Base-by-base conservation (phyloP, 768 basidiomycete genomes). In the Rhodotorula graminis region DNA sequence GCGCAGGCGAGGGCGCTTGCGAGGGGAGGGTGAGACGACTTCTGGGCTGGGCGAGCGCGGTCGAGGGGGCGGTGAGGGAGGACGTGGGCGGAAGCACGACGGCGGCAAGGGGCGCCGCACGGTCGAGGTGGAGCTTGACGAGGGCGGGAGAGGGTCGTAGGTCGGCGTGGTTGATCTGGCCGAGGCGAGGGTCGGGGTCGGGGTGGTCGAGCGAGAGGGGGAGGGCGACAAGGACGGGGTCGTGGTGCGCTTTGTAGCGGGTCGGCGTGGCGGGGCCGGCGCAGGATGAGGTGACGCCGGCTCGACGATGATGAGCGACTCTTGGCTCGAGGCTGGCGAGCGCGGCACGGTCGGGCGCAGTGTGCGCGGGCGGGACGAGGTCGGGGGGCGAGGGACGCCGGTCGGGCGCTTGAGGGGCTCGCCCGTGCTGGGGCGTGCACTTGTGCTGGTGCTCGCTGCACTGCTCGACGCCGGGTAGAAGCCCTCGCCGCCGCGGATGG, bases 311-410 rank as follows among this genome's bases (percentile, higher is more conserved):
- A 58, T 33, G 33, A 29, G n/a, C 10, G 44, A 46, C 27, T 65
- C 64, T 15, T 44, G 55, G 42, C n/a, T 31, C 29, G 53, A 65
- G 6, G 55, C 55, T 9, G 55, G 47, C 18, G 64, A 57, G 6
- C 33, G 19, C 1, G 64, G 16, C 21, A 56, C 53, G 46, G 50
- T 40, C 40, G 37, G 33, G 2, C 33, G 27, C 11, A 23, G 61
- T 25, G 33, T 18, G 63, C 52, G 8, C 25, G 16, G 5, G 40
- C 27, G 9, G 53, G 53, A 29, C 18, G 63, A 25, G 27, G 63
- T 64, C 18, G 63, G 53, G 2, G 63, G 63, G 23, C 63, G 63
- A 42, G 63, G 63, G 63, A 64, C 63, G 53, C 63, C 63, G 25
- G 31, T 19, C 8, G 37, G 23, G 21, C 53, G 53, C 53, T 19